Conservation (phyloP, 2,329 filamentous ascomycete genomes). For the Monosporascus sp. region DNA sequence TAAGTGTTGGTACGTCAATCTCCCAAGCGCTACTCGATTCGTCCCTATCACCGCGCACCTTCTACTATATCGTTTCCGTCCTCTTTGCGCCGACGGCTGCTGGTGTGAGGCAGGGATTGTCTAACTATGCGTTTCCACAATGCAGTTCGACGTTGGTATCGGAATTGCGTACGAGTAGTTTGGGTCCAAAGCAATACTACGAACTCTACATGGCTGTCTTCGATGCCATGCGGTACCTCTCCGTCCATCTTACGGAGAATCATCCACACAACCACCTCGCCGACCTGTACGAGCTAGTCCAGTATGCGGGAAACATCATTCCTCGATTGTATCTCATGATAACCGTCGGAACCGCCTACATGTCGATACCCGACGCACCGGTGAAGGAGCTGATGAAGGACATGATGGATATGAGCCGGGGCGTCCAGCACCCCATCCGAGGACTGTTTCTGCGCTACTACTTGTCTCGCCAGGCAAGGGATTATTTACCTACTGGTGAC, state of each 20-base stretch:
- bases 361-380: conserved; percentile 95
- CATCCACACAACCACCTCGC: conserved; percentile 97
- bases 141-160: conserved; percentile 90
- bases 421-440: conserved; percentile 93
- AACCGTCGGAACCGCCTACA: conserved; percentile 97
- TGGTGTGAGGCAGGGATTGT: conserved; percentile 16
- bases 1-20: conserved; percentile 83
- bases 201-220: conserved; percentile 99
- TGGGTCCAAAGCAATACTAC: conserved; percentile 99
- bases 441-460: conserved; percentile 96
- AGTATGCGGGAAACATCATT: conserved; percentile 97
- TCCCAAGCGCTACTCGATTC: background rate
- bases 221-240: conserved; percentile 92
- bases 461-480: conserved; percentile 87
- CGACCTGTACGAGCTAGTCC: conserved; percentile 94
- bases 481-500: conserved; percentile 74
- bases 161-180: conserved; percentile 92
- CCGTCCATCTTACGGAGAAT: conserved; percentile 92
- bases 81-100: too few relatives aligned
- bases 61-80: too few relatives aligned
- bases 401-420: conserved; percentile 99
- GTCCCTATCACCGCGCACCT: conserved; percentile 5
- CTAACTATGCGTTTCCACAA: conserved; percentile 15
- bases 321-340: conserved; percentile 98
- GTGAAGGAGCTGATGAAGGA: conserved; percentile 99